Conservation (phyloP, 495 filamentous ascomycete species). For the Pseudomonodictys pantanalensis region DNA sequence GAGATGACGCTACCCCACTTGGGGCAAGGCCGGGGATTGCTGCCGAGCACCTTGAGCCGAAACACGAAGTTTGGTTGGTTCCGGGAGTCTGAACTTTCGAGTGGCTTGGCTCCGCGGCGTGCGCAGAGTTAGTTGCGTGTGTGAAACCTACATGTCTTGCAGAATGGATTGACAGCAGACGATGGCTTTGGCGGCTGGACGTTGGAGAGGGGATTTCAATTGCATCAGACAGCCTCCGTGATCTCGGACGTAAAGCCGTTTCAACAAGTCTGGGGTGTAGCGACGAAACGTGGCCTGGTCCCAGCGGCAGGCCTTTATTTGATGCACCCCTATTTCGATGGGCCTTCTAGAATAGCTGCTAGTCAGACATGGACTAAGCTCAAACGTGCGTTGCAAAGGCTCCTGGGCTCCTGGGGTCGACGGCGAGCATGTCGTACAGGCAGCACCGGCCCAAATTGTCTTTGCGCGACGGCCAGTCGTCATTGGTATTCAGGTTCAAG, state of each 20-base stretch:
- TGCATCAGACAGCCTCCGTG: constrained; percentile 8
- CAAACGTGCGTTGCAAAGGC: constrained; percentile 18
- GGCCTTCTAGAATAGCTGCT: constrained; percentile 33
- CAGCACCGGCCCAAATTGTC: neutral
- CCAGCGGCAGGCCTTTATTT: constrained; percentile 1
- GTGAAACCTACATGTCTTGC: no score
- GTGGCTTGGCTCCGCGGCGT: no score
- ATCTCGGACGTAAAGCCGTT: constrained; percentile 12
- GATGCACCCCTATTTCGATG: constrained; percentile 23
- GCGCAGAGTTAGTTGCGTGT: no score
- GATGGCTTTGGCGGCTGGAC: neutral
- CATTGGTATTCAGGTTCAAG: no score
- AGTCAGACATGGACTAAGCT: constrained; percentile 17
- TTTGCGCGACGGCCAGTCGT: neutral
- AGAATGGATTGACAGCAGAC: no score
- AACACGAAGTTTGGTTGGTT: neutral
- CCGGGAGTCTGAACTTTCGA: no score
- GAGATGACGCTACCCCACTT: neutral
- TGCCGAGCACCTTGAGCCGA: neutral
- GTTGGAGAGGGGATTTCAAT: no score
- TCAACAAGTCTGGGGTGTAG: no score
- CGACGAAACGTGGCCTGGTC: neutral
- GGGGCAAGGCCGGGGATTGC: neutral
- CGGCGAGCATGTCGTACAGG: neutral
- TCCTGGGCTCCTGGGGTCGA: neutral